Percentiles rank a stretch among this genome's conserved stretches.
These are phyloP conservation scores for Phytopythium kandeliae DNA, from an alignment of 352 stramenopile genomes.

Conservation along the genomic window DNA sequence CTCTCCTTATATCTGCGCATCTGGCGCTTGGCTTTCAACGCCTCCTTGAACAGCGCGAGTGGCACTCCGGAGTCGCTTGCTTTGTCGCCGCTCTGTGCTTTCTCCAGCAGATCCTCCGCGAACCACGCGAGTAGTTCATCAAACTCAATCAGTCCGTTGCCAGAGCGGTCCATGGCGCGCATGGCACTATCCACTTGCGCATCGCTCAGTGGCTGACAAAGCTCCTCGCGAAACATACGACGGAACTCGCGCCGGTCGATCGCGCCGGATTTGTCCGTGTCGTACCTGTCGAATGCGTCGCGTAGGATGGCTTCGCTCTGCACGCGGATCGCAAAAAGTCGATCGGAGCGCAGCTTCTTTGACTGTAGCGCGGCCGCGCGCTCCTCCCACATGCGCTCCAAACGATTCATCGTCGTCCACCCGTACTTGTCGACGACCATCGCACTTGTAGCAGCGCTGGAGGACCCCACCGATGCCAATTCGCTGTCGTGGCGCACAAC, in stretches of 20 bases:
- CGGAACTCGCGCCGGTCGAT: conserved; percentile 32
- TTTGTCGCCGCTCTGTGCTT: conserved; percentile 6
- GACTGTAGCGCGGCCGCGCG: conserved; percentile 6
- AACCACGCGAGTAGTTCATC: conserved; percentile 41
- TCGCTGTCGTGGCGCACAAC: conserved; percentile 1
- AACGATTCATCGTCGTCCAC: conserved; percentile 13
- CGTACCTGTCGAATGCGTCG: conserved; percentile 39
- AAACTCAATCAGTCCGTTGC: conserved; percentile 35
- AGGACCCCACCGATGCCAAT: background rate
- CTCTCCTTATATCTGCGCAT: conserved; percentile 39
- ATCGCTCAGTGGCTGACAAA: conserved; percentile 33
- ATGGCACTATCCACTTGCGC: conserved; percentile 27
- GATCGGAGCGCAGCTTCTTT: conserved; percentile 14
- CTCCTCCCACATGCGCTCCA: conserved; percentile 4
- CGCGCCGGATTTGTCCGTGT: conserved; percentile 28
- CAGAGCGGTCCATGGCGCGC: conserved; percentile 31
- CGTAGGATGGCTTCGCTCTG: conserved; percentile 37
- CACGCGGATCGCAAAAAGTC: conserved; percentile 22
- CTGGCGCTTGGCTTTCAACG: conserved; percentile 29
- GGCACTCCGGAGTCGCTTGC: conserved; percentile 2
- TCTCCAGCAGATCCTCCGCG: conserved; percentile 21
- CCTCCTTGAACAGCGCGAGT: conserved; percentile 26
- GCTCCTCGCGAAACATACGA: conserved; percentile 39
- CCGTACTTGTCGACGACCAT: conserved; percentile 17
- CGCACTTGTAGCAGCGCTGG: background rate